These are phyloP conservation scores for Drechslerella stenobrocha DNA, from an alignment of 2,329 filamentous ascomycete species.

Conservation along the genomic window DNA sequence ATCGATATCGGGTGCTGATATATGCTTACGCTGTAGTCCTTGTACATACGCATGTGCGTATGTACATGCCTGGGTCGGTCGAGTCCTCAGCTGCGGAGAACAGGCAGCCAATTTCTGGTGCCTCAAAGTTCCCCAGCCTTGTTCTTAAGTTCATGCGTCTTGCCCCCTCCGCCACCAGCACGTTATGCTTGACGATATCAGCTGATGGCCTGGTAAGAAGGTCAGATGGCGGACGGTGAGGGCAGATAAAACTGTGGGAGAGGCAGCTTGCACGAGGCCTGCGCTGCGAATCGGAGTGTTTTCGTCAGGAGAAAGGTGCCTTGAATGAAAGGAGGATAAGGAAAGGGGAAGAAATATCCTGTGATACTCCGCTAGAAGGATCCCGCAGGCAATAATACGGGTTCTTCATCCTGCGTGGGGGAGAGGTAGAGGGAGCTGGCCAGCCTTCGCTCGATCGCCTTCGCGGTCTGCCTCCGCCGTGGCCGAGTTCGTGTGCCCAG, in stretches of 20 bases:
- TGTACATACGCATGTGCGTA: too few species aligned
- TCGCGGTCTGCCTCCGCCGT: not conserved
- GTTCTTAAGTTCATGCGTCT: constrained; percentile 34
- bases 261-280: constrained; percentile 13
- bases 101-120: constrained; percentile 2
- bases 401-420: not conserved
- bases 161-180: constrained; percentile 8
- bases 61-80: not conserved
- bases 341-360: constrained; percentile 11
- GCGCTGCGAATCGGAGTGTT: constrained; percentile 8
- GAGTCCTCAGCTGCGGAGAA: not conserved
- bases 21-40: too few species aligned
- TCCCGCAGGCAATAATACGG: not conserved
- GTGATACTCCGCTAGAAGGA: constrained; percentile 4
- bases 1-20: too few species aligned
- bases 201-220: constrained; percentile 44
- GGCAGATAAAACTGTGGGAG: constrained; percentile 23
- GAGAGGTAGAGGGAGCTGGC: not conserved
- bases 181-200: constrained; percentile 46
- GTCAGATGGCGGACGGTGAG: constrained; percentile 5
- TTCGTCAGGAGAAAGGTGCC: not conserved
- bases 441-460: not conserved
- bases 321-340: constrained; percentile 21
- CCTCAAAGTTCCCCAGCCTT: constrained; percentile 31
- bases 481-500: not conserved